Conservation (phyloP, 169 alveolate genomes). For the Babesia bigemina region DNA sequence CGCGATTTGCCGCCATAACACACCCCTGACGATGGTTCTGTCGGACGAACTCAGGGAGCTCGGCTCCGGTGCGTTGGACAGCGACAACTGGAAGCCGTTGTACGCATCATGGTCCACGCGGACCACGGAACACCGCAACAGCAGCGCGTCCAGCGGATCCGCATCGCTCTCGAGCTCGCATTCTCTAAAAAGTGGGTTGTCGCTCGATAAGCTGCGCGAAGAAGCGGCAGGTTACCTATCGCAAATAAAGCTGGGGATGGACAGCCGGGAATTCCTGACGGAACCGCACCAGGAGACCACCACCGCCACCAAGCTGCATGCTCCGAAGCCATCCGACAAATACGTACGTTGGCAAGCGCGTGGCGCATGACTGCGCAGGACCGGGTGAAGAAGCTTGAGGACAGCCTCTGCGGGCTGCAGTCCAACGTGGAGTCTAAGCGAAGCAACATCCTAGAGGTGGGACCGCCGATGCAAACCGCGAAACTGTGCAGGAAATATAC, state of each 20-base stretch:
- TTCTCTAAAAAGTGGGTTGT: slow-evolving; percentile 52
- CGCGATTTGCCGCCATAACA: not conserved
- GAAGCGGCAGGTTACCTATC: slow-evolving; percentile 51
- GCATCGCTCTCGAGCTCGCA: slow-evolving; percentile 11
- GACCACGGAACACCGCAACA: slow-evolving; percentile 8
- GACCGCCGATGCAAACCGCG: not conserved
- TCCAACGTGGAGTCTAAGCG: slow-evolving; percentile 60
- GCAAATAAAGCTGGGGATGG: slow-evolving; percentile 47
- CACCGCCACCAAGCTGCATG: not conserved
- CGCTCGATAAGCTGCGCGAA: not conserved
- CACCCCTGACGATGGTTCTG: slow-evolving; percentile 9
- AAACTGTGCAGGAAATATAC: slow-evolving; percentile 36
- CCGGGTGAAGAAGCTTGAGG: slow-evolving; percentile 57
- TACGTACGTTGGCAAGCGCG: slow-evolving; percentile 7
- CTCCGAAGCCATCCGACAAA: slow-evolving; percentile 11
- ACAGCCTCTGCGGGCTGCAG: slow-evolving; percentile 57
- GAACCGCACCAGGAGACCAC: slow-evolving; percentile 17
- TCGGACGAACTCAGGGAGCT: slow-evolving; percentile 18
- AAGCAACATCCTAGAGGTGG: slow-evolving; percentile 62
- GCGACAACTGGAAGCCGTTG: slow-evolving; percentile 24
- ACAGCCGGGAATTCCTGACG: slow-evolving; percentile 27
- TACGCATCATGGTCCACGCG: slow-evolving; percentile 4
- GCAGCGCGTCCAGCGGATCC: slow-evolving; percentile 11
- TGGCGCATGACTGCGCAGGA: slow-evolving; percentile 29
- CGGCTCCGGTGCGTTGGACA: not conserved